A percentile compares a stretch with the other conserved stretches of the same genome.
Evolutionary conservation across 2,329 filamentous ascomycete species (phyloP).

Genomic region (Chrysoporthe austroafricana): DNA sequence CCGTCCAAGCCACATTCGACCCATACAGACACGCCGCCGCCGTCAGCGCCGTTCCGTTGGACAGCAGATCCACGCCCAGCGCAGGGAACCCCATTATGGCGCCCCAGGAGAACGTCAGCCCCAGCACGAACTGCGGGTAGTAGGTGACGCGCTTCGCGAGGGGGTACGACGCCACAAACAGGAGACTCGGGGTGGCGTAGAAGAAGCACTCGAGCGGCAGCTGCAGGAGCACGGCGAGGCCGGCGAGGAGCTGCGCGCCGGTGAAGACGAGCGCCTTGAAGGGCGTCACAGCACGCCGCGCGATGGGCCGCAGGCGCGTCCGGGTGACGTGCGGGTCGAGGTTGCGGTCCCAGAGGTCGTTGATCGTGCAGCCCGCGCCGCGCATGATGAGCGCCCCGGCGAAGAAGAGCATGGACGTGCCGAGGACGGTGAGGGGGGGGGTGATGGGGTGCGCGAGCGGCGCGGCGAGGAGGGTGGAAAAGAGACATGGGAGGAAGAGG

Average conservation of each 20-base stretch:
- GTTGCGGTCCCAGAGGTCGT: conserved; percentile 88
- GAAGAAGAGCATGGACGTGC: conserved; percentile 72
- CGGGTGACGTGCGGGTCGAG: conserved; percentile 80
- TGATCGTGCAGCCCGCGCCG: conserved; percentile 85
- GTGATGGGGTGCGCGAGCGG: conserved; percentile 67
- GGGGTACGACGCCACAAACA: conserved; percentile 77
- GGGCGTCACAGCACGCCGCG: conserved; percentile 75
- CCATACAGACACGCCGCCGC: conserved; percentile 73
- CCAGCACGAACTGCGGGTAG: conserved; percentile 83
- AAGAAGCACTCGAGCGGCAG: conserved; percentile 75
- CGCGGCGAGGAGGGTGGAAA: conserved; percentile 80
- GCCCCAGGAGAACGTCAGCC: conserved; percentile 87
- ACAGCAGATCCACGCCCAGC: conserved; percentile 74
- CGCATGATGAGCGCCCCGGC: conserved; percentile 83
- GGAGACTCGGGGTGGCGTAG: conserved; percentile 76
- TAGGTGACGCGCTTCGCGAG: conserved; percentile 85
- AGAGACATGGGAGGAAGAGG: conserved; percentile 83
- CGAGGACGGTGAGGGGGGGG: conserved; percentile 62
- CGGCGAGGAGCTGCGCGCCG: conserved; percentile 72
- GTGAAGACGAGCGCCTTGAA: conserved; percentile 75
- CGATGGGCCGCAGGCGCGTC: conserved; percentile 79
- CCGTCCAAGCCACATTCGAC: conserved; percentile 83
- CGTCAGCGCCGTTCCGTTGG: conserved; percentile 62
- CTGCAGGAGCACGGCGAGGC: conserved; percentile 74
- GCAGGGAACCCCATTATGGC: conserved; percentile 87